Conservation (phyloP, 1,284 basidiomycete species). For the Sanghuangporus baumii region DNA sequence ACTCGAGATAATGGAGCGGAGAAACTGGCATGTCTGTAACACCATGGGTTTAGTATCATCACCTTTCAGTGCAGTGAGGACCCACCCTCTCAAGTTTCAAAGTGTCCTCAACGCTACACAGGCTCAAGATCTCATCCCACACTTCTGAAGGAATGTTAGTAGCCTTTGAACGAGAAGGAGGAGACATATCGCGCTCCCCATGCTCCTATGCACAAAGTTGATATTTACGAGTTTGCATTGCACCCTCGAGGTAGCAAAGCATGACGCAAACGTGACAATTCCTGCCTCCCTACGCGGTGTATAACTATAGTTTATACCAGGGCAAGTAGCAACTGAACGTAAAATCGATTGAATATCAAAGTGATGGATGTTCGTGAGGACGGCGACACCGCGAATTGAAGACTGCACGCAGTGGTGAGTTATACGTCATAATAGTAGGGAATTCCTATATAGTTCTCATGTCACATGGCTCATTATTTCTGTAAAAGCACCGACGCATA, state of each 20-base stretch:
- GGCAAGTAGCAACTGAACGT: neutral
- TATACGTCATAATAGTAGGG: neutral
- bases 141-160: neutral
- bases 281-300: neutral
- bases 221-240: neutral
- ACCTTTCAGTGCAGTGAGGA: neutral
- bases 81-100: slow-evolving; percentile 7
- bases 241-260: neutral
- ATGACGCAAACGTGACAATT: neutral
- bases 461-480: neutral
- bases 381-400: neutral
- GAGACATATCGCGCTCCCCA: neutral
- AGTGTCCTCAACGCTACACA: neutral
- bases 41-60: neutral
- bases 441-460: neutral
- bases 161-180: neutral
- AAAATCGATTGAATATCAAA: neutral
- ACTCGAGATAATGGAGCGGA: neutral
- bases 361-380: neutral
- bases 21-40: neutral
- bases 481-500: too few species aligned
- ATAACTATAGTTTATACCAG: neutral
- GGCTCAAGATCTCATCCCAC: slow-evolving; percentile 4
- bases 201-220: neutral
- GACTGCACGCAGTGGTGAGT: neutral